Percentiles rank a stretch among this genome's conserved stretches.
phyloP scores from a whole-genome alignment of 2,329 filamentous ascomycete species.

The Xylariaceae sp. region DNA sequence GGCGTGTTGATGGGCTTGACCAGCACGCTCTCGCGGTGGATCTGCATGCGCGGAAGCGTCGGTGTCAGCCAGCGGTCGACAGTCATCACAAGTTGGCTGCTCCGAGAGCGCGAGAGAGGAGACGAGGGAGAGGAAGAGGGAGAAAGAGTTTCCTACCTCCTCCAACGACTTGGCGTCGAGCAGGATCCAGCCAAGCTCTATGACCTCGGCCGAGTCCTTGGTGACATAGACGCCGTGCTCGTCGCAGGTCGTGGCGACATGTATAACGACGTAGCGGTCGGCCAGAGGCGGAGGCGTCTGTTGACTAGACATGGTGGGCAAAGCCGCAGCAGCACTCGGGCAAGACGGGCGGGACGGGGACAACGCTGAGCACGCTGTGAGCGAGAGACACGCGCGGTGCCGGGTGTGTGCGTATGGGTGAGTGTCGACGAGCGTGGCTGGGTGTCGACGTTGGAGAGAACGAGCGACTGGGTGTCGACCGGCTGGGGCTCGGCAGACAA shows the following conservation, averaged over 20 bases:
- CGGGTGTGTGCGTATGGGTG: too few relatives aligned
- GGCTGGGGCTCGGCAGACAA: too few relatives aligned
- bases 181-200: constrained; percentile 97
- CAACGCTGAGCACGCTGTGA: too few relatives aligned
- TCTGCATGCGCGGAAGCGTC: constrained; percentile 46
- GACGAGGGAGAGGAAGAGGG: neutral
- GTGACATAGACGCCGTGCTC: constrained; percentile 99
- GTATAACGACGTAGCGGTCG: constrained; percentile 96
- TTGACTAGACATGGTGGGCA: constrained; percentile 41
- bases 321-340: constrained; percentile 11
- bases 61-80: constrained; percentile 3
- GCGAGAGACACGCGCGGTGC: too few relatives aligned
- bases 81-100: neutral
- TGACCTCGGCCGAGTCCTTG: constrained; percentile 98
- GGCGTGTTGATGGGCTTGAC: constrained; percentile 98
- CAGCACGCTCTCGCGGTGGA: constrained; percentile 91
- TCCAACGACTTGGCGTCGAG: constrained; percentile 87
- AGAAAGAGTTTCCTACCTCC: constrained; percentile 65
- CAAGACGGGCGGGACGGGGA: neutral
- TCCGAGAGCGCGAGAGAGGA: neutral
- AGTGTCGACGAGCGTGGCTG: too few relatives aligned
- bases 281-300: constrained; percentile 63
- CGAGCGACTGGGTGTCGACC: too few relatives aligned
- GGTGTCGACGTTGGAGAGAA: too few relatives aligned
- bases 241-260: constrained; percentile 97